Evolutionary conservation across 805 yeast species (phyloP).

Genomic region (Schizosaccharomyces osmophilus): DNA sequence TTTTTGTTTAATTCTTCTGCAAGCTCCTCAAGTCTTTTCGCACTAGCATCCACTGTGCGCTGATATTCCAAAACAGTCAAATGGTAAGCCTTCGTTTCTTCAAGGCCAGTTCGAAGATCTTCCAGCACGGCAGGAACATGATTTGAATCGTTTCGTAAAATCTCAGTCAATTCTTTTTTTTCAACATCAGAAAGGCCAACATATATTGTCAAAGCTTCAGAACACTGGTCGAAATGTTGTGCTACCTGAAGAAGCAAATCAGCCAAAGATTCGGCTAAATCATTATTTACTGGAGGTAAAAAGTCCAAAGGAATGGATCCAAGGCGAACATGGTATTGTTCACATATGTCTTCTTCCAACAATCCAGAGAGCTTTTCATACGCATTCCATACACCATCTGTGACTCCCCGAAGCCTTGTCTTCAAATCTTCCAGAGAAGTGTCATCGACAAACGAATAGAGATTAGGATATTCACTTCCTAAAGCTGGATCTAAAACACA

Average conservation of each 20-base stretch:
- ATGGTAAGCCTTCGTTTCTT: not conserved
- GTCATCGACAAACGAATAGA: conserved; percentile 2
- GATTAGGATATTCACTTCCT: not conserved
- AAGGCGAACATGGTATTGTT: not conserved
- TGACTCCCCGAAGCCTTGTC: not conserved
- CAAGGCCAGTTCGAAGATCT: not conserved
- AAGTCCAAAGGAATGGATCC: not conserved
- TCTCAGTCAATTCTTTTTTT: not conserved
- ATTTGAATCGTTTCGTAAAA: not conserved
- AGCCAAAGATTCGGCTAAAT: not conserved
- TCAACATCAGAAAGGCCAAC: not conserved
- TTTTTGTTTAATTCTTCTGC: not conserved
- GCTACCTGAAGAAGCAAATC: conserved; percentile 2
- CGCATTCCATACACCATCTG: conserved; percentile 1
- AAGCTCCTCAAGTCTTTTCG: not conserved
- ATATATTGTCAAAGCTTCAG: not conserved
- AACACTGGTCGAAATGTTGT: conserved; percentile 1
- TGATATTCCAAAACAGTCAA: not conserved
- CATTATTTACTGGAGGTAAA: not conserved
- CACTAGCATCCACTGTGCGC: not conserved
- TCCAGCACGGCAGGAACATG: not conserved
- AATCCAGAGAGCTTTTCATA: not conserved
- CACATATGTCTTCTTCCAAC: not conserved
- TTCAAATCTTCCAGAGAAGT: not conserved
- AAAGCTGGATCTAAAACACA: not conserved